Percentiles rank a stretch among this genome's conserved stretches.
These are phyloP conservation scores for Ammopiptanthus mongolicus DNA, from an alignment of 306 rosid genomes.

Conservation along the genomic window DNA sequence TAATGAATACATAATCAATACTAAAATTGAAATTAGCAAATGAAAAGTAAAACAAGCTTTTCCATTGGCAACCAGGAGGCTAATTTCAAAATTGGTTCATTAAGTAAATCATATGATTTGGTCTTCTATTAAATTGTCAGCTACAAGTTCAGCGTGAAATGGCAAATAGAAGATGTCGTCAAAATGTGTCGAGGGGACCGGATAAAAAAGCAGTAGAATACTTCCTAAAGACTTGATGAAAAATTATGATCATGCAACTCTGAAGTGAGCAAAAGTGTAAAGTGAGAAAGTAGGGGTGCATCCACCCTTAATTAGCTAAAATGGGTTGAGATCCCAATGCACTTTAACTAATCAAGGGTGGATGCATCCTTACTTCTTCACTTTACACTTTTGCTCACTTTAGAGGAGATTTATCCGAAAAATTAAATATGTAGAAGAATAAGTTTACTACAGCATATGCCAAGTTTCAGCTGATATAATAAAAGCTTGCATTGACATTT, in stretches of 20 bases:
- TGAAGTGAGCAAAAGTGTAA: too few species aligned
- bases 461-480: neutral
- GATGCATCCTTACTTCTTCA: too few species aligned
- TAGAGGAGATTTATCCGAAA: too few species aligned
- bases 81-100: neutral
- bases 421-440: neutral
- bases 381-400: too few species aligned
- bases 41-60: neutral
- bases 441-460: neutral
- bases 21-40: neutral
- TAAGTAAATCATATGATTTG: neutral
- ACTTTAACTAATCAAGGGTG: too few species aligned
- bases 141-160: neutral
- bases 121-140: neutral
- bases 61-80: neutral
- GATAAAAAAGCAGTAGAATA: neutral
- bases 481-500: neutral
- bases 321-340: too few species aligned
- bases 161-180: neutral
- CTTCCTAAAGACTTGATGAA: neutral
- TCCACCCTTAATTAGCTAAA: too few species aligned
- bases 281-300: too few species aligned
- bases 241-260: too few species aligned
- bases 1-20: neutral
- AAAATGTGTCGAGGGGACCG: neutral